Base-by-base conservation (phyloP, 257 asterid species). In the Jacaranda mimosifolia region DNA sequence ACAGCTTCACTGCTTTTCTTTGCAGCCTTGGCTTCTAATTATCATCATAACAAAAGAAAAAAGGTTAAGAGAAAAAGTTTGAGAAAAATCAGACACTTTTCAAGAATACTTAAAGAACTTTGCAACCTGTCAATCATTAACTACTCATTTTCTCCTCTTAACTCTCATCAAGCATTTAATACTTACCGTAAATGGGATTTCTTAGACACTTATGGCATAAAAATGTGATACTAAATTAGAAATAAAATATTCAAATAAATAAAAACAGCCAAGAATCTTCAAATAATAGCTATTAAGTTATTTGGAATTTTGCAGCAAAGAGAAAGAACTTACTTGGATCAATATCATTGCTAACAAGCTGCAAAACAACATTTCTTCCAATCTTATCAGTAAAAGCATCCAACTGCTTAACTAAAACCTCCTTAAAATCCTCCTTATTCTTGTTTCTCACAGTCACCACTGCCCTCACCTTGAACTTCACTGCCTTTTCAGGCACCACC, bases 381-480 rank as follows among this genome's bases (percentile, higher is more conserved):
- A 96, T 75, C 56, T 87, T 87, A 10, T 93, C 98, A 0, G 97
- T 81, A 13, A 93, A 79, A 72, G 96, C 89, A 86, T 96, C 99
- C 53, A 88, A 80, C 51, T 90, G 98, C 68, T 91, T 91, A 9
- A 91, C 83, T 6, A 96, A 53, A 17, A 92, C 70, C 71, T 88
- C 98, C 81, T 87, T 93, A 0, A 91, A 84, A 45, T 89, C 97
- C 85, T 93, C 98, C 72, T 88, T 91, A 55, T 80, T 82, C 83
- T 93, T 91, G 84, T 96, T 96, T 78, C 88, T 90, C 26, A 96
- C 92, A 0, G 97, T 91, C 63, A 89, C 87, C 55, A 91, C 95
- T 14, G 99, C 96, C 83, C 98, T 85, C 0, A 91, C 99, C 80
- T 89, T 91, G 68, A 93, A 90, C 66, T 85, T 81, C 57, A 85